A percentile compares a stretch with the other conserved stretches of the same genome.
Conservation (phyloP, 2,329 filamentous ascomycete species). For the Fusarium tuaranense region DNA sequence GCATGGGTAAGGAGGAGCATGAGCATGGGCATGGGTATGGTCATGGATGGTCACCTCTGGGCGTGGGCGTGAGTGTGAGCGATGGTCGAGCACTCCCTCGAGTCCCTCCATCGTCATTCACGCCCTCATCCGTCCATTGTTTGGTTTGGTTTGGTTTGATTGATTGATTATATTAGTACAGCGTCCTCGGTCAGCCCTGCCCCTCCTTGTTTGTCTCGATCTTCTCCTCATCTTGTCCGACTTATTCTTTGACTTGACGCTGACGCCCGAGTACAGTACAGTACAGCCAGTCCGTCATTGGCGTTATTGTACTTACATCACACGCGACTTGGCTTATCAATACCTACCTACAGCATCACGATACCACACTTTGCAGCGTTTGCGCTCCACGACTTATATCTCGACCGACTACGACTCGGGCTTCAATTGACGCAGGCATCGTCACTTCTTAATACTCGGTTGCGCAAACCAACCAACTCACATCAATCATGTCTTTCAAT, state of each 20-base stretch:
- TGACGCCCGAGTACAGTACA: background rate
- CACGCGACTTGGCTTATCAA: background rate
- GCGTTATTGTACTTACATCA: background rate
- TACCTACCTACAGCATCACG: background rate
- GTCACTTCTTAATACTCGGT: background rate
- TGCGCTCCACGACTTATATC: constrained; percentile 8
- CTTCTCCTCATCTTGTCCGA: constrained; percentile 7
- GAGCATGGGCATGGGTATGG: constrained; percentile 12
- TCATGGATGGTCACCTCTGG: background rate
- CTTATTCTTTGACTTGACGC: constrained; percentile 1
- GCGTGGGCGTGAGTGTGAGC: constrained; percentile 14
- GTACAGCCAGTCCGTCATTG: background rate
- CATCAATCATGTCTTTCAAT: constrained; percentile 17
- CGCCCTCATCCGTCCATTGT: constrained; percentile 16
- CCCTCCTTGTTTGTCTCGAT: constrained; percentile 18
- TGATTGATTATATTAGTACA: constrained; percentile 42
- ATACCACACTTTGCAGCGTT: background rate
- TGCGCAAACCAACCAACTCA: background rate
- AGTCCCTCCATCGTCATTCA: constrained; percentile 38
- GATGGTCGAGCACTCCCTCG: constrained; percentile 33
- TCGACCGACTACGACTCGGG: background rate
- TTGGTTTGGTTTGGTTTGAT: constrained; percentile 9
- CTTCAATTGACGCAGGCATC: background rate
- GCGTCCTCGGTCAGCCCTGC: constrained; percentile 13
- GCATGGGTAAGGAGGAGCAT: background rate